Evolutionary conservation across 2,329 filamentous ascomycete species (phyloP).

Genomic region (Coleophoma cylindrospora): DNA sequence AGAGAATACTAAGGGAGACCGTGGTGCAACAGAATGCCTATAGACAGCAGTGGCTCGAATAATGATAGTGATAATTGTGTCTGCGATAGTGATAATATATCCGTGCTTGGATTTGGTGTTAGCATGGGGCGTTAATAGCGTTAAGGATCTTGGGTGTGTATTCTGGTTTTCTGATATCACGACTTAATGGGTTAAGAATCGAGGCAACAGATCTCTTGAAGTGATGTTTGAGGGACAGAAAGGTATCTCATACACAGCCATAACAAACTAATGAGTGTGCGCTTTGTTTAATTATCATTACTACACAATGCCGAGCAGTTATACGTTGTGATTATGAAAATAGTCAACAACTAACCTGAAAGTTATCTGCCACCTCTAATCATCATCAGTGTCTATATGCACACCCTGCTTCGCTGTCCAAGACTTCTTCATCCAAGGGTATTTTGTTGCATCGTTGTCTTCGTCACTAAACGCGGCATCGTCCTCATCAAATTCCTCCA

Average conservation of each 20-base stretch:
- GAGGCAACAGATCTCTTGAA: too few relatives aligned
- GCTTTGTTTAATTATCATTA: background rate
- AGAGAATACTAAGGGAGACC: too few relatives aligned
- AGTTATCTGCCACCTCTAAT: background rate
- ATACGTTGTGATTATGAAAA: background rate
- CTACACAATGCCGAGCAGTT: background rate
- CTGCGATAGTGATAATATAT: too few relatives aligned
- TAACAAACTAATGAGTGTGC: background rate
- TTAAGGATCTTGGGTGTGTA: too few relatives aligned
- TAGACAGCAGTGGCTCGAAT: too few relatives aligned
- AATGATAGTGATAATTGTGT: too few relatives aligned
- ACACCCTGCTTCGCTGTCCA: constrained; percentile 5
- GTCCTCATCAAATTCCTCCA: constrained; percentile 22
- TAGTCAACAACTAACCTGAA: constrained; percentile 1
- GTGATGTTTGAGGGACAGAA: background rate
- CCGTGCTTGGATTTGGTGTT: too few relatives aligned
- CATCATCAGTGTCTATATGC: constrained; percentile 1
- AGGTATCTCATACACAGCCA: background rate
- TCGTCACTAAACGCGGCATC: constrained; percentile 20
- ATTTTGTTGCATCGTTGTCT: constrained; percentile 16
- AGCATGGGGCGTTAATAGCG: too few relatives aligned
- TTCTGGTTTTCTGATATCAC: too few relatives aligned
- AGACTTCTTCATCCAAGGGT: constrained; percentile 19
- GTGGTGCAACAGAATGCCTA: too few relatives aligned
- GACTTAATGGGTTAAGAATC: too few relatives aligned